Conservation (phyloP, 306 rosid species). For the Pterocarpus santalinus region DNA sequence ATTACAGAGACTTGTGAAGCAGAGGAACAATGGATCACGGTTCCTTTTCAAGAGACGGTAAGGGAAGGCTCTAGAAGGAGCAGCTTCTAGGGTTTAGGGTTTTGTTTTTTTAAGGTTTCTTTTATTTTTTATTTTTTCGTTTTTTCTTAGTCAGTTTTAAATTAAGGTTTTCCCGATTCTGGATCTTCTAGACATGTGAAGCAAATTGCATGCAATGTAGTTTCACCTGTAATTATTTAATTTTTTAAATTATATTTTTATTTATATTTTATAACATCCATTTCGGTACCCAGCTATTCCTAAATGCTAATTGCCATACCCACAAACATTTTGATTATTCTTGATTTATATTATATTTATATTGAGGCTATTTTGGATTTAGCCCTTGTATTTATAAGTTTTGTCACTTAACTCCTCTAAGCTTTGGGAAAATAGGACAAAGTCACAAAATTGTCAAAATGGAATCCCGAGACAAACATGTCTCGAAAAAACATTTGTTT, state of each 20-base stretch:
- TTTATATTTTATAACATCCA: too few species aligned
- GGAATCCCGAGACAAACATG: too few species aligned
- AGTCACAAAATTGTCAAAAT: too few species aligned
- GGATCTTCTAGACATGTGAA: too few species aligned
- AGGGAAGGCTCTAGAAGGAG: conserved; percentile 79
- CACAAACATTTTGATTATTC: too few species aligned
- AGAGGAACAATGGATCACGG: background rate
- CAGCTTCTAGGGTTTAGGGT: conserved; percentile 83
- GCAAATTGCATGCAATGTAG: too few species aligned
- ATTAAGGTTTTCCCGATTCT: background rate
- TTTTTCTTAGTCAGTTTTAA: background rate
- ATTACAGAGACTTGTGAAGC: conserved; percentile 30
- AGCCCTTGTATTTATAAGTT: conserved; percentile 10
- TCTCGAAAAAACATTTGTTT: too few species aligned
- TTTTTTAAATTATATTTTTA: background rate
- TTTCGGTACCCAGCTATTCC: too few species aligned
- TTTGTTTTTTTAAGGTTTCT: conserved; percentile 36
- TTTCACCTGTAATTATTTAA: background rate
- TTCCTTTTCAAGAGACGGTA: conserved; percentile 49
- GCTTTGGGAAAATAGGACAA: background rate
- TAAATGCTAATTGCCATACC: too few species aligned
- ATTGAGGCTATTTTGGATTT: background rate
- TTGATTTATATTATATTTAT: background rate
- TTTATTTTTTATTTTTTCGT: background rate
- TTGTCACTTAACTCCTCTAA: background rate